Conservation (phyloP, 2,329 filamentous ascomycete species). For the Ophiostoma quercus region DNA sequence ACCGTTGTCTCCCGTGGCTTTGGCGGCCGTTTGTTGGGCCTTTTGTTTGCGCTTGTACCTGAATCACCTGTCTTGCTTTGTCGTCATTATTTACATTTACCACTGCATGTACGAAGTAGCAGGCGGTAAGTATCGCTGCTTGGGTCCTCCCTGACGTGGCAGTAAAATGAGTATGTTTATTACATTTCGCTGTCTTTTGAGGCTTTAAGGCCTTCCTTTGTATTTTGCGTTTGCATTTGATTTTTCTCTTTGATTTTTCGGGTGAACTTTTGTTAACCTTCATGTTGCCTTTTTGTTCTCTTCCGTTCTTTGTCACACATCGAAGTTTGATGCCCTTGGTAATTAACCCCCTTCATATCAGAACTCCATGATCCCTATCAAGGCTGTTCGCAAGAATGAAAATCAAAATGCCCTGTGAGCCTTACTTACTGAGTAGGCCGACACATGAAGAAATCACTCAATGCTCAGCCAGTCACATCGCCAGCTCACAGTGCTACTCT, state of each 20-base stretch:
- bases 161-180: neutral
- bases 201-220: neutral
- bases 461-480: neutral
- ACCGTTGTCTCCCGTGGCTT: neutral
- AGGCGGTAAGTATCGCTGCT: neutral
- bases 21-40: neutral
- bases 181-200: neutral
- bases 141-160: conserved; percentile 8
- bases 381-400: neutral
- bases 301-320: neutral
- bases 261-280: no score
- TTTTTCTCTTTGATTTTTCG: neutral
- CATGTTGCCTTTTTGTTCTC: neutral
- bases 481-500: neutral
- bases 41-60: conserved; percentile 5
- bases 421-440: neutral
- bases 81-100: neutral
- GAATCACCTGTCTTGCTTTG: neutral
- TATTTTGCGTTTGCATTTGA: neutral
- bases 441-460: neutral
- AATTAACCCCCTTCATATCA: neutral
- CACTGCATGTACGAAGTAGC: neutral
- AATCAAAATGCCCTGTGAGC: neutral
- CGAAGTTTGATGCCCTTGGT: neutral
- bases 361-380: neutral